These are phyloP conservation scores for Colletotrichum viniferum DNA, from an alignment of 2,329 filamentous ascomycete genomes.

Conservation along the genomic window DNA sequence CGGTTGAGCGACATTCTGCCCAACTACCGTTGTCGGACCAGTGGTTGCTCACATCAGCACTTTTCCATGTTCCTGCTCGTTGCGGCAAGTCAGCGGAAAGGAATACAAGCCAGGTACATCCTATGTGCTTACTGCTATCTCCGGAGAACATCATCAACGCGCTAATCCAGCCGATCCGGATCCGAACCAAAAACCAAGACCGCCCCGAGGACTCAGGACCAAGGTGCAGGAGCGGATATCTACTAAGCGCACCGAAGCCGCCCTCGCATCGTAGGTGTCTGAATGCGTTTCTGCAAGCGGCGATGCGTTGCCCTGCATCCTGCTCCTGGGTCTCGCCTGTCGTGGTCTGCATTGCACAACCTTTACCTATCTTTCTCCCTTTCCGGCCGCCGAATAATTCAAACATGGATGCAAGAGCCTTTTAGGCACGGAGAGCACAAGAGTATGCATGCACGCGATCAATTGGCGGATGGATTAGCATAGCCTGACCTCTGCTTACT, in stretches of 20 bases:
- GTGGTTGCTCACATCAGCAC: not conserved
- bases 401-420: not conserved
- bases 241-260: not conserved
- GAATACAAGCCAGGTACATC: not conserved
- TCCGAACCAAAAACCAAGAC: conserved; percentile 4
- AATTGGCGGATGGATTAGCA: not conserved
- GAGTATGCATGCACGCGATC: not conserved
- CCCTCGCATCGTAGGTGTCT: not conserved
- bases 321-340: not conserved
- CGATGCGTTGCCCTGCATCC: not conserved
- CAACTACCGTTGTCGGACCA: not conserved
- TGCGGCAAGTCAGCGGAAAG: not conserved
- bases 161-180: conserved; percentile 5
- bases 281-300: conserved; percentile 4
- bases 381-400: not conserved
- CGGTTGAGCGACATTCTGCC: not conserved
- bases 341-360: conserved; percentile 4
- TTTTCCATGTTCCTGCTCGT: not conserved
- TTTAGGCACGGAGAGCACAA: not conserved
- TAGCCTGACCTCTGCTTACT: conserved; percentile 8
- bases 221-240: not conserved
- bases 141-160: not conserved
- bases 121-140: not conserved
- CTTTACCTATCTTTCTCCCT: not conserved
- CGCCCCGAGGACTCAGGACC: not conserved